A percentile compares a stretch with the other conserved stretches of the same genome.
Evolutionary conservation across 495 filamentous ascomycete genomes (phyloP).

Genomic region (Hypoxylon fuscum): DNA sequence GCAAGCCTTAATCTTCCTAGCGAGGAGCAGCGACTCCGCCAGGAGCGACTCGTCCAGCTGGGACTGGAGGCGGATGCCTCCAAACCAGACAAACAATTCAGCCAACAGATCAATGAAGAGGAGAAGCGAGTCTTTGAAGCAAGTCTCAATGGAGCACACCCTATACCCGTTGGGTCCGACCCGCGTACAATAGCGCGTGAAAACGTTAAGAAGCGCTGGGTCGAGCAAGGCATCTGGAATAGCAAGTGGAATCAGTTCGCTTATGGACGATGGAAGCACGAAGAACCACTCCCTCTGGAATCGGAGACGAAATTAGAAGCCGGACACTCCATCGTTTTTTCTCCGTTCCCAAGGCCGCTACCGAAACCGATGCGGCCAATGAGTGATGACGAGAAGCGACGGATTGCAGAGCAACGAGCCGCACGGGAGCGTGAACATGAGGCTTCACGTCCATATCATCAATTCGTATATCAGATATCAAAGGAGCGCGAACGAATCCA

Average conservation of each 20-base stretch:
- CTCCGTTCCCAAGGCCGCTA: background rate
- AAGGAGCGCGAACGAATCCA: slow-evolving; percentile 26
- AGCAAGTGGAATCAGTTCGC: slow-evolving; percentile 15
- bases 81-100: background rate
- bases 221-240: slow-evolving; percentile 32
- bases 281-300: slow-evolving; percentile 9
- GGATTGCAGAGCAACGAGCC: background rate
- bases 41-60: background rate
- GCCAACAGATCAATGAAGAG: background rate
- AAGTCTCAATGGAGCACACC: background rate
- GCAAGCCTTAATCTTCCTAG: background rate
- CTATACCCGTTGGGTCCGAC: background rate
- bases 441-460: slow-evolving; percentile 30
- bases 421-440: slow-evolving; percentile 11
- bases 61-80: background rate
- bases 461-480: slow-evolving; percentile 28
- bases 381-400: no score
- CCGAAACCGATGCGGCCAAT: background rate
- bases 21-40: background rate
- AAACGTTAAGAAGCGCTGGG: slow-evolving; percentile 1
- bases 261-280: slow-evolving; percentile 15
- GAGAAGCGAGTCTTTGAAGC: background rate
- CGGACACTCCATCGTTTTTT: background rate
- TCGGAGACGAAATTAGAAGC: background rate
- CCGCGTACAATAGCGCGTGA: background rate